Percentiles rank a stretch among this genome's conserved stretches.
These are phyloP conservation scores for Primulina tabacum DNA, from an alignment of 257 asterid genomes.

Conservation along the genomic window DNA sequence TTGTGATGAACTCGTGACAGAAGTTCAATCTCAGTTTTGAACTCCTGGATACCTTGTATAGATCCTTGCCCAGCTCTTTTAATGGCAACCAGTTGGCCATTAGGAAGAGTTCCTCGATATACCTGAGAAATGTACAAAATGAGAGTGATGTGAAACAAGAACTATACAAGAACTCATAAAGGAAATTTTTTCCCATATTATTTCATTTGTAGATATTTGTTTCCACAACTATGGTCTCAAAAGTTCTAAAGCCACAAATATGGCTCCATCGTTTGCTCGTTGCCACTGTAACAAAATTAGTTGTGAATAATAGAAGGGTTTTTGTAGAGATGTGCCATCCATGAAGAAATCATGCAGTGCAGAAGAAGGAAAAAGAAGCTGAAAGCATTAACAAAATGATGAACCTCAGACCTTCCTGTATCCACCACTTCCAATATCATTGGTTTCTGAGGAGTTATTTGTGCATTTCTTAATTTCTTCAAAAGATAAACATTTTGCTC, in stretches of 20 bases:
- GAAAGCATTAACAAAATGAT: background rate
- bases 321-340: no score
- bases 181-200: background rate
- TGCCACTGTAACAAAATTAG: no score
- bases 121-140: background rate
- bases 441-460: slow-evolving; percentile 60
- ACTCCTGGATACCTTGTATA: background rate
- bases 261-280: no score
- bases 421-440: slow-evolving; percentile 77
- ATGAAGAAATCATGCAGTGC: no score
- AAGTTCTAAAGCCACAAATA: no score
- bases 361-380: background rate
- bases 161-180: background rate
- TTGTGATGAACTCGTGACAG: slow-evolving; percentile 98
- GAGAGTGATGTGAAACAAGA: background rate
- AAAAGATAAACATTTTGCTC: slow-evolving; percentile 64
- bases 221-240: no score
- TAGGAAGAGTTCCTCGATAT: background rate
- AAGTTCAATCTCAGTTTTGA: slow-evolving; percentile 82
- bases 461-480: slow-evolving; percentile 77
- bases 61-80: slow-evolving; percentile 4
- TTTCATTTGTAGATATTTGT: no score
- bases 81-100: slow-evolving; percentile 1
- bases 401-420: slow-evolving; percentile 69
- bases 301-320: no score